Evolutionary conservation across 805 yeast species (phyloP).

Genomic region (Metschnikowia bowlesiae): DNA sequence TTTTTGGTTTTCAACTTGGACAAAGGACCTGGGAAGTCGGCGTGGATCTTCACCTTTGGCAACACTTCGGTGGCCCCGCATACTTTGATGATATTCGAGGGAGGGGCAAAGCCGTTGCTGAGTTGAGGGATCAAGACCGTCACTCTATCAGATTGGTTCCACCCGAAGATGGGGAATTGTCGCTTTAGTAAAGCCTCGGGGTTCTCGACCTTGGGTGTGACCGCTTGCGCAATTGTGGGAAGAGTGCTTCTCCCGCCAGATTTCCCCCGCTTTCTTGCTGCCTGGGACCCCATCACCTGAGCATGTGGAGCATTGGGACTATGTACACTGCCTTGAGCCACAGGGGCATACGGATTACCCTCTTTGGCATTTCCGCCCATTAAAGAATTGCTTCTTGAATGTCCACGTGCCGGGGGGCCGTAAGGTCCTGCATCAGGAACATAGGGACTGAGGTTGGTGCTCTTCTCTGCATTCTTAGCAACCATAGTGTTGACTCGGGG

Average conservation of each 20-base stretch:
- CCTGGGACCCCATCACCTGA: constrained; percentile 3
- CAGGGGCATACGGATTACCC: constrained; percentile 41
- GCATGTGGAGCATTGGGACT: constrained; percentile 18
- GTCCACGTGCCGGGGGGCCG: constrained; percentile 36
- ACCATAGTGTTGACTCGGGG: constrained; percentile 25
- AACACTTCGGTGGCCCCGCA: constrained; percentile 16
- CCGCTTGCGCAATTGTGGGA: constrained; percentile 6
- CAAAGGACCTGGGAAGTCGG: constrained; percentile 66
- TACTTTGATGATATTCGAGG: constrained; percentile 33
- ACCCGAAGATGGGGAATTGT: constrained; percentile 74
- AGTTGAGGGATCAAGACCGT: constrained; percentile 20
- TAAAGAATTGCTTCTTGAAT: constrained; percentile 38
- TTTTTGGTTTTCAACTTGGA: constrained; percentile 50
- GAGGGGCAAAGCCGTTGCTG: constrained; percentile 31
- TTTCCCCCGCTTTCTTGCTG: constrained; percentile 10
- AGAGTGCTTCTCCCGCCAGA: constrained; percentile 7
- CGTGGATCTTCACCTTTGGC: constrained; percentile 22
- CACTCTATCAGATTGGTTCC: constrained; percentile 41
- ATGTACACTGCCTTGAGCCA: constrained; percentile 5
- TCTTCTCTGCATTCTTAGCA: constrained; percentile 17
- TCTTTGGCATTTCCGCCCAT: constrained; percentile 39
- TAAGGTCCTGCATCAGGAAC: constrained; percentile 44
- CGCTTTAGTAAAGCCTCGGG: constrained; percentile 53
- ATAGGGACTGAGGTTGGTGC: constrained; percentile 34
- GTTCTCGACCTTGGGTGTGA: constrained; percentile 29